Percentiles rank a stretch among this genome's conserved stretches.
Evolutionary conservation across 2,329 filamentous ascomycete genomes (phyloP).

Genomic region (Tolypocladium amazonense): DNA sequence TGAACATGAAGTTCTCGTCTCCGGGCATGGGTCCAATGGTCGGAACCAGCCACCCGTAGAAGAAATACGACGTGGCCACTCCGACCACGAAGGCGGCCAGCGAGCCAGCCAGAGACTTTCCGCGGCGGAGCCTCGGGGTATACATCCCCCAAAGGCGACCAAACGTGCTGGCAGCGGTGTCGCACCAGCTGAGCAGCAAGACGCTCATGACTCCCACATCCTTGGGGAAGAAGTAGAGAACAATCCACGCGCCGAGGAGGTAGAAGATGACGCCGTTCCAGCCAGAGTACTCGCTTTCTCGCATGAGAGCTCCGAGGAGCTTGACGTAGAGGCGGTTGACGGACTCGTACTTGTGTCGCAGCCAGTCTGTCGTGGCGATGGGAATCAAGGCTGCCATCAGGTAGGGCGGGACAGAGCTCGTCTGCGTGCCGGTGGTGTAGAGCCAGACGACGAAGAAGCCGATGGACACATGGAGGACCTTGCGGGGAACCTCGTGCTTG

Average conservation of each 20-base stretch:
- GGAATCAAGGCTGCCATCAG: conserved; percentile 74
- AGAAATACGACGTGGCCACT: conserved; percentile 69
- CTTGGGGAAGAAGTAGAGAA: conserved; percentile 81
- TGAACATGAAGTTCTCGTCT: conserved; percentile 68
- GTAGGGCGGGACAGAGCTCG: conserved; percentile 69
- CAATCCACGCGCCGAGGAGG: conserved; percentile 78
- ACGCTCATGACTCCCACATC: conserved; percentile 86
- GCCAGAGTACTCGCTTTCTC: conserved; percentile 84
- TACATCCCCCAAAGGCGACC: conserved; percentile 83
- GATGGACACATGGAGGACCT: conserved; percentile 88
- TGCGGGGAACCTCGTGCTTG: conserved; percentile 93
- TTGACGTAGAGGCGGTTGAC: conserved; percentile 85
- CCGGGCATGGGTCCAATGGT: conserved; percentile 54
- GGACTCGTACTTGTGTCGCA: conserved; percentile 70
- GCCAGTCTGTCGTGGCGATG: conserved; percentile 69
- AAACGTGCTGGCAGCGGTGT: conserved; percentile 92
- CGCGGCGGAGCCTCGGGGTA: conserved; percentile 71
- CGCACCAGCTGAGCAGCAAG: conserved; percentile 90
- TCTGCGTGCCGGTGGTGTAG: conserved; percentile 70
- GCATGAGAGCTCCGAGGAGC: conserved; percentile 82
- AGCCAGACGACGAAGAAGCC: conserved; percentile 86
- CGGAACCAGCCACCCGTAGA: conserved; percentile 81
- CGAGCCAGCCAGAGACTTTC: conserved; percentile 87
- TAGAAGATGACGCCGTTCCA: conserved; percentile 99
- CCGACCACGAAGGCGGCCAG: conserved; percentile 75